Conservation (phyloP, 2,329 filamentous ascomycete genomes). For the Monosporascus sp. region DNA sequence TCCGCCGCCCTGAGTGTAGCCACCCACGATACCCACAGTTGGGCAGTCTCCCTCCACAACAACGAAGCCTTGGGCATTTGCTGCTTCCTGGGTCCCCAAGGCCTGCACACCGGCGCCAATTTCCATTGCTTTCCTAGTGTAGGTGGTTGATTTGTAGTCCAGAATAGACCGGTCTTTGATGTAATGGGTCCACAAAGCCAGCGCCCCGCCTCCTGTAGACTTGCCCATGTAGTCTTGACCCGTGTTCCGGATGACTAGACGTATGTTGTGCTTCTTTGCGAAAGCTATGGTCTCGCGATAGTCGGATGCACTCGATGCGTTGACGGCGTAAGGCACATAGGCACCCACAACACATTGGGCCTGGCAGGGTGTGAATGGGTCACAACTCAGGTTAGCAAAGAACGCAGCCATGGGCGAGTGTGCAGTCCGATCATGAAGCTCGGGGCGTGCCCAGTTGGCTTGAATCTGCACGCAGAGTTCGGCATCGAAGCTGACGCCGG, state of each 20-base stretch:
- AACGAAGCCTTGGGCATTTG: conserved; percentile 30
- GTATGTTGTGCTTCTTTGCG: conserved; percentile 33
- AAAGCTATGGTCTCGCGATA: conserved; percentile 26
- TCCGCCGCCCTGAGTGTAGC: conserved; percentile 56
- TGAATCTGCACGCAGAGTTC: conserved; percentile 8
- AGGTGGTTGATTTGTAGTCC: conserved; percentile 25
- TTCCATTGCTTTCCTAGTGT: conserved; percentile 41
- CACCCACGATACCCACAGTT: conserved; percentile 53
- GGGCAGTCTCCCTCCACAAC: conserved; percentile 44
- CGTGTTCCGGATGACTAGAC: conserved; percentile 43
- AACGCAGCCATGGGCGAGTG: conserved; percentile 14
- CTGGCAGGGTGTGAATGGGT: conserved; percentile 27
- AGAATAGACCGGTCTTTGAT: conserved; percentile 33
- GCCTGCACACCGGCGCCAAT: conserved; percentile 44
- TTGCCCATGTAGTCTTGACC: conserved; percentile 47
- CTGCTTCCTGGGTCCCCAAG: conserved; percentile 34
- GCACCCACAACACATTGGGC: conserved; percentile 32
- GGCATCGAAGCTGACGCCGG: conserved; percentile 4
- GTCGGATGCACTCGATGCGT: conserved; percentile 16
- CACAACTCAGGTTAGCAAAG: conserved; percentile 22
- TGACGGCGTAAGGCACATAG: conserved; percentile 26
- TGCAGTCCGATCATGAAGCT: conserved; percentile 7
- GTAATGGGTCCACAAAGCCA: conserved; percentile 43
- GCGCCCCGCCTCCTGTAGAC: conserved; percentile 44
- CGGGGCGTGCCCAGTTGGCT: conserved; percentile 7